Evolutionary conservation across 2,329 filamentous ascomycete genomes (phyloP).

Genomic region (Apiospora hydei): DNA sequence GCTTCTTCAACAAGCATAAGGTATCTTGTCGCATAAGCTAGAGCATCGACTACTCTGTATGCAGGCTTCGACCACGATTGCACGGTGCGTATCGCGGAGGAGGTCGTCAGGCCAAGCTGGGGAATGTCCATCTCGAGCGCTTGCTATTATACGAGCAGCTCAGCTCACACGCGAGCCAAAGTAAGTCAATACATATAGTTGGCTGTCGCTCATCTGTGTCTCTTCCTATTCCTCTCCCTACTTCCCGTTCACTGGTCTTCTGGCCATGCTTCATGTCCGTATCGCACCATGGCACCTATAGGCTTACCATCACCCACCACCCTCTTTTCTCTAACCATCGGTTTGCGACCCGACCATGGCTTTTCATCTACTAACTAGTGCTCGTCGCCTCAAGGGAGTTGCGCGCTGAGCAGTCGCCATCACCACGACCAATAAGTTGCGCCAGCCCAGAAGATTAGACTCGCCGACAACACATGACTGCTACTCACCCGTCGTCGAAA

Average conservation of each 20-base stretch:
- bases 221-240: neutral
- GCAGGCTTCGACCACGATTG: neutral
- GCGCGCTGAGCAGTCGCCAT: neutral
- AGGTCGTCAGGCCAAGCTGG: conserved; percentile 5
- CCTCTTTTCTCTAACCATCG: neutral
- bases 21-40: neutral
- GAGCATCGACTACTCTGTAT: neutral
- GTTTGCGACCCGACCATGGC: neutral
- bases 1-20: neutral
- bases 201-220: neutral
- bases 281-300: neutral
- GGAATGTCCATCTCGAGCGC: conserved; percentile 4
- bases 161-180: neutral
- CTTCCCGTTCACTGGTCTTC: neutral
- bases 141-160: neutral
- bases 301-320: neutral
- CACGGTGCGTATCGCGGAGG: neutral
- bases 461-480: neutral
- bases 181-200: conserved; percentile 4
- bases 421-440: neutral
- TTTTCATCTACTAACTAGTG: neutral
- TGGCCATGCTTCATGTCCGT: neutral
- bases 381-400: conserved; percentile 1
- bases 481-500: neutral
- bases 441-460: neutral